These are phyloP conservation scores for Ceratobasidium papillatum DNA, from an alignment of 1,284 basidiomycete species.

Conservation along the genomic window DNA sequence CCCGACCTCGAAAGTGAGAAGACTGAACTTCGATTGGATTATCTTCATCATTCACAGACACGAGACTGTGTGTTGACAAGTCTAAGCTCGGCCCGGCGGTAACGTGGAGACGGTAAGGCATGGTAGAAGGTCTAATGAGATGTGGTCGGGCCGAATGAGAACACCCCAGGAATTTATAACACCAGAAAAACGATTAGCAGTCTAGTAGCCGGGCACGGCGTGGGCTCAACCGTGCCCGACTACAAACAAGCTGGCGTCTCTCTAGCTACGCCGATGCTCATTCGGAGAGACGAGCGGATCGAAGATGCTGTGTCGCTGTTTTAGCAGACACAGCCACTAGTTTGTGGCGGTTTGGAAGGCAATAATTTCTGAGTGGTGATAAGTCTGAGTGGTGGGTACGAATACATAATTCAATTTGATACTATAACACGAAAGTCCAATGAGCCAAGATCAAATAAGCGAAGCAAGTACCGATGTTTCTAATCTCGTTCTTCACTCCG, in stretches of 20 bases:
- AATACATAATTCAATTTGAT: background rate
- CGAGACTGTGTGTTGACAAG: constrained; percentile 20
- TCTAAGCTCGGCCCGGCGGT: constrained; percentile 40
- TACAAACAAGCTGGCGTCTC: background rate
- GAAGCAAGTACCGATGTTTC: background rate
- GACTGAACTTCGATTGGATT: constrained; percentile 15
- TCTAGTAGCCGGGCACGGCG: background rate
- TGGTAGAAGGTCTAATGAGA: background rate
- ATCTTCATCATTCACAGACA: constrained; percentile 38
- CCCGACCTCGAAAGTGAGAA: constrained; percentile 22
- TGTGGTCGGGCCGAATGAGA: background rate
- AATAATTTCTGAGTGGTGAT: background rate
- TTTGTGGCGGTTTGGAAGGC: background rate
- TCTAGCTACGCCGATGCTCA: background rate
- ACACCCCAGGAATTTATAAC: background rate
- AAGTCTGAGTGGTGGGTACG: background rate
- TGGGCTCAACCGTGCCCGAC: background rate
- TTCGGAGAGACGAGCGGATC: background rate
- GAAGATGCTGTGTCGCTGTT: background rate
- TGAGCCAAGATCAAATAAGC: background rate
- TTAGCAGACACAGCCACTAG: background rate
- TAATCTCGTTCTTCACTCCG: background rate
- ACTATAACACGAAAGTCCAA: background rate
- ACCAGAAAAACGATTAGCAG: background rate
- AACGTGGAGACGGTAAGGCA: constrained; percentile 31